Conservation (phyloP, 768 basidiomycete genomes). For the Sutorius australiensis region DNA sequence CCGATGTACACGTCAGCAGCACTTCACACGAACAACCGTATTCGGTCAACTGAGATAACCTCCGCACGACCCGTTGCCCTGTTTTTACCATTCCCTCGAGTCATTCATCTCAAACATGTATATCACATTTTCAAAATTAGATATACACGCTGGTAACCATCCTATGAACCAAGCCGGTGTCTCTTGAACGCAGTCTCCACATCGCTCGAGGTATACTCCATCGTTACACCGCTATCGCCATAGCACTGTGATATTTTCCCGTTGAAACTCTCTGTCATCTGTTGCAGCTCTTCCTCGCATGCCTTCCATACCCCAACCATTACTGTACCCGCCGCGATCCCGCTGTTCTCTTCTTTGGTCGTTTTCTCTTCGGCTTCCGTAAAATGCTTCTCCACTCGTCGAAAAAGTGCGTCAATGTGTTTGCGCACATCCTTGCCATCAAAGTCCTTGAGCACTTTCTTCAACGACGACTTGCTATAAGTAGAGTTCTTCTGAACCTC, state of each 20-base stretch:
- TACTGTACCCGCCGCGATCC: conserved; percentile 58
- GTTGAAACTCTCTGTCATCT: conserved; percentile 65
- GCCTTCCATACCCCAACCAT: conserved; percentile 87
- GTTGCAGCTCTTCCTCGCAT: conserved; percentile 79
- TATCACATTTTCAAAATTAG: not conserved
- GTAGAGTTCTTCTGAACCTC: conserved; percentile 73
- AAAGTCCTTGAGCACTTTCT: conserved; percentile 82
- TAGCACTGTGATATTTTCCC: conserved; percentile 78
- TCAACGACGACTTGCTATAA: conserved; percentile 75
- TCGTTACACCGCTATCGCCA: conserved; percentile 58
- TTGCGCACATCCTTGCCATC: conserved; percentile 88
- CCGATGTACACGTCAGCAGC: conserved; percentile 9
- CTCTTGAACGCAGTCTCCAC: conserved; percentile 76
- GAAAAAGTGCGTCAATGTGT: conserved; percentile 78
- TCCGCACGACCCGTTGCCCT: not conserved
- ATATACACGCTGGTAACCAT: conserved; percentile 7
- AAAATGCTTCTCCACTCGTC: conserved; percentile 95
- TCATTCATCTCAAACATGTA: conserved; percentile 7
- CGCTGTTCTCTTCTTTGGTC: conserved; percentile 50
- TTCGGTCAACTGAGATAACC: conserved; percentile 13
- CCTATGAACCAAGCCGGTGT: conserved; percentile 40
- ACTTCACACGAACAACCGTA: not conserved
- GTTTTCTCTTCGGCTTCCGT: conserved; percentile 72
- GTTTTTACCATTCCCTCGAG: conserved; percentile 1
- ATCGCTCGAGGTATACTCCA: conserved; percentile 74